A percentile compares a stretch with the other conserved stretches of the same genome.
phyloP scores from a whole-genome alignment of 257 asterid genomes.

The Penstemon eatonii region DNA sequence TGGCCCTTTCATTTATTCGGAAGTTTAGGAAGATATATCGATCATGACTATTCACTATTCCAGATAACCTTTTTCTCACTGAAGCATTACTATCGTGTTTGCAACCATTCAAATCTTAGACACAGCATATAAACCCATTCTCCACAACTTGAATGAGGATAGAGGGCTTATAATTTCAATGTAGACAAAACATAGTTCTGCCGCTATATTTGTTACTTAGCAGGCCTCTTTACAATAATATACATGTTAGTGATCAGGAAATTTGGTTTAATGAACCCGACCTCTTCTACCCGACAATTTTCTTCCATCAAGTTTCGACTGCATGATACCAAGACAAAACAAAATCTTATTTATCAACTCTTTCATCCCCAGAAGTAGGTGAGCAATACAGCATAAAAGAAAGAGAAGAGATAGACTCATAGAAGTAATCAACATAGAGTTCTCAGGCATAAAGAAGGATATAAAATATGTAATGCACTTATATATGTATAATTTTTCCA shows the following conservation, averaged over 20 bases:
- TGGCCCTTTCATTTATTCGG: neutral
- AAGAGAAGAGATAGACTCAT: constrained; percentile 1
- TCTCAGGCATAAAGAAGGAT: constrained; percentile 3
- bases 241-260: neutral
- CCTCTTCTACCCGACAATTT: no score
- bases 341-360: constrained; percentile 16
- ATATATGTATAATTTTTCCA: neutral
- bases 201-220: neutral
- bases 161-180: neutral
- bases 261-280: constrained; percentile 8
- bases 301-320: neutral
- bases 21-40: neutral
- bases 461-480: neutral
- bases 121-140: neutral
- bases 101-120: neutral
- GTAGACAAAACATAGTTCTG: no score
- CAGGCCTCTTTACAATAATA: constrained; percentile 9
- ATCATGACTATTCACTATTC: constrained; percentile 9
- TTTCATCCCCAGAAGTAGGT: constrained; percentile 10
- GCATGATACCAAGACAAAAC: neutral
- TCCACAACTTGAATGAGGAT: constrained; percentile 4
- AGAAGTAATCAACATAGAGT: neutral
- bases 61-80: neutral
- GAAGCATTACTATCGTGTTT: neutral
- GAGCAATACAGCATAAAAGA: neutral